Evolutionary conservation across 2,329 filamentous ascomycete genomes (phyloP).

Genomic region (Chrysoporthe austroafricana): DNA sequence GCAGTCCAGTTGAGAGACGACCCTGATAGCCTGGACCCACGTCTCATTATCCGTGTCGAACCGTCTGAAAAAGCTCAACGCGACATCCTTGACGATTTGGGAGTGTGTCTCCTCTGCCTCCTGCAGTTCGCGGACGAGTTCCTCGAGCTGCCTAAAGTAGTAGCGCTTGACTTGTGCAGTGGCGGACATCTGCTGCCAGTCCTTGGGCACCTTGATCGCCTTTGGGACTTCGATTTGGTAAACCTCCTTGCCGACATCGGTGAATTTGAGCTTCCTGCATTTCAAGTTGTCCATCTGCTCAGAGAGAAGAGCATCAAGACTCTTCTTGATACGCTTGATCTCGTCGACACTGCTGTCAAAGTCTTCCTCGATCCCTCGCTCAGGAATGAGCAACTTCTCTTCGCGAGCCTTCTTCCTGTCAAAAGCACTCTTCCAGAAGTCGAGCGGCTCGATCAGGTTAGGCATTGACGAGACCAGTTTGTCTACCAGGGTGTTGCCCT

Average conservation of each 20-base stretch:
- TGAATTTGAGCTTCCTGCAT: conserved; percentile 73
- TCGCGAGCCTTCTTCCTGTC: conserved; percentile 79
- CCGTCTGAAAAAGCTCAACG: conserved; percentile 78
- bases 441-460: conserved; percentile 72
- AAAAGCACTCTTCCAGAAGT: conserved; percentile 91
- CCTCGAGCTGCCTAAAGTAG: conserved; percentile 84
- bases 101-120: conserved; percentile 93
- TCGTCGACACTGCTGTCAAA: conserved; percentile 82
- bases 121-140: conserved; percentile 83
- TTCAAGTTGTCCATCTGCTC: conserved; percentile 74
- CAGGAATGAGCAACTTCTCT: conserved; percentile 81
- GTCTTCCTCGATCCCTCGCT: conserved; percentile 85
- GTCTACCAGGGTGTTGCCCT: conserved; percentile 82
- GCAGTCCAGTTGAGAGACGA: conserved; percentile 92
- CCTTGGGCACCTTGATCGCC: conserved; percentile 78
- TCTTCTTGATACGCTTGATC: conserved; percentile 74
- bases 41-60: conserved; percentile 86
- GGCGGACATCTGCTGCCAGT: conserved; percentile 95
- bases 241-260: conserved; percentile 93
- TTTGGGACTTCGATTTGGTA: conserved; percentile 95
- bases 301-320: conserved; percentile 73
- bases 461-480: conserved; percentile 86
- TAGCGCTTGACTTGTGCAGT: conserved; percentile 90
- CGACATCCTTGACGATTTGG: conserved; percentile 87
- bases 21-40: conserved; percentile 89